Conservation (phyloP, 352 stramenopile genomes). For the Blastocystis sp. region DNA sequence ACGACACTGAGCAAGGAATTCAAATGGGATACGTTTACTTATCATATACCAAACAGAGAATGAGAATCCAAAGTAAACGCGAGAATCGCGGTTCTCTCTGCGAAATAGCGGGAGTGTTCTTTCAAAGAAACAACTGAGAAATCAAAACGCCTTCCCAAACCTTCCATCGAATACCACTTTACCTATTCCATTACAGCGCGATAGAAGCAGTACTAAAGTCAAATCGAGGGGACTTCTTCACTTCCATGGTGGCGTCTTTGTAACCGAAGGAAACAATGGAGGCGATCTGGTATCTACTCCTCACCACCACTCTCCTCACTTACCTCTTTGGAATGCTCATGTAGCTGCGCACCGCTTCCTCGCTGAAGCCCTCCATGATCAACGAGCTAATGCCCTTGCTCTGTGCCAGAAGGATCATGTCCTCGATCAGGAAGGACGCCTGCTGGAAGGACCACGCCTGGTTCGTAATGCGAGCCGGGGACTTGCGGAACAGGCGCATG, state of each 20-base stretch:
- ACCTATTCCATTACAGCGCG: neutral
- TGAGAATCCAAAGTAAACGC: neutral
- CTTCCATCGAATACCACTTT: constrained; percentile 45
- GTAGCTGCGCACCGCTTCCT: constrained; percentile 13
- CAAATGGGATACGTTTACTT: no score
- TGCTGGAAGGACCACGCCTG: constrained; percentile 69
- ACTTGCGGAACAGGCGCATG: constrained; percentile 13
- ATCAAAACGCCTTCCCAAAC: constrained; percentile 44
- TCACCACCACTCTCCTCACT: neutral
- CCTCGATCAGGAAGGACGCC: constrained; percentile 43
- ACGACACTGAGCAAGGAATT: no score
- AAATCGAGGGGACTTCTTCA: constrained; percentile 38
- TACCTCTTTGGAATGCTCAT: constrained; percentile 39
- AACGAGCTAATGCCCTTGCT: constrained; percentile 67
- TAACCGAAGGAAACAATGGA: constrained; percentile 63
- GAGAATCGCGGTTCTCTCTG: neutral
- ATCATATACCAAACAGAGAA: no score
- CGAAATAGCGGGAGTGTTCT: neutral
- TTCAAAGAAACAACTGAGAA: neutral
- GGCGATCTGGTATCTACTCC: constrained; percentile 48
- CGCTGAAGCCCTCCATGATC: constrained; percentile 71
- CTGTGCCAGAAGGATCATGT: constrained; percentile 48
- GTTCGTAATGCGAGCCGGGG: constrained; percentile 6
- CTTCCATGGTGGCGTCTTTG: neutral
- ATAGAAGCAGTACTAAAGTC: neutral